A percentile compares a stretch with the other conserved stretches of the same genome.
These are phyloP conservation scores for Suillus weaverae DNA, from an alignment of 768 basidiomycete species.

Conservation along the genomic window DNA sequence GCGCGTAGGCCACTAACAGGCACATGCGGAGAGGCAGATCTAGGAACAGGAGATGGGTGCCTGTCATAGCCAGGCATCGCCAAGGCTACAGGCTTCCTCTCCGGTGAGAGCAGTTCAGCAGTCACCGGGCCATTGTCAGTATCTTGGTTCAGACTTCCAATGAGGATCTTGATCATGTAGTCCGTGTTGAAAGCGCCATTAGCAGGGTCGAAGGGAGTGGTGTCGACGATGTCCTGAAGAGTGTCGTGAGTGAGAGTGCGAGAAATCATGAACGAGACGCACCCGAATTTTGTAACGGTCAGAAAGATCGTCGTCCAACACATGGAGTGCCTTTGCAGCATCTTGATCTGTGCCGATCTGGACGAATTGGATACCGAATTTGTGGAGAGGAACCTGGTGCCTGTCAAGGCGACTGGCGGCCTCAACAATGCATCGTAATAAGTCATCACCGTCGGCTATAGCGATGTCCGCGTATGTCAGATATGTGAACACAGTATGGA, in stretches of 20 bases:
- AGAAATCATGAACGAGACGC: neutral
- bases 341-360: slow-evolving; percentile 43
- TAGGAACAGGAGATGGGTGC: neutral
- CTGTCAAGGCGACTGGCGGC: slow-evolving; percentile 41
- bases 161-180: slow-evolving; percentile 36
- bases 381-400: slow-evolving; percentile 33
- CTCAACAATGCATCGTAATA: slow-evolving; percentile 33
- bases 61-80: neutral
- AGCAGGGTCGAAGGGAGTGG: slow-evolving; percentile 38
- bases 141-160: slow-evolving; percentile 25
- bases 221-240: slow-evolving; percentile 47
- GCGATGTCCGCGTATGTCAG: slow-evolving; percentile 8
- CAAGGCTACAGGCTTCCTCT: neutral
- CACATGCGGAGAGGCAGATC: neutral
- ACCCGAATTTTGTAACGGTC: slow-evolving; percentile 33
- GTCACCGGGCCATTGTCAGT: slow-evolving; percentile 13
- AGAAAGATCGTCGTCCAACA: slow-evolving; percentile 40
- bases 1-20: neutral
- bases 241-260: slow-evolving; percentile 4
- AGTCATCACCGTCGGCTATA: slow-evolving; percentile 26
- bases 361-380: slow-evolving; percentile 47
- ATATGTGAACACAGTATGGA: neutral
- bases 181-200: slow-evolving; percentile 33
- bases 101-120: slow-evolving; percentile 15
- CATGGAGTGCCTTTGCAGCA: slow-evolving; percentile 40